Percentiles rank a stretch among this genome's conserved stretches.
Evolutionary conservation across 169 alveolate species (phyloP).

Genomic region (Babesia divergens): DNA sequence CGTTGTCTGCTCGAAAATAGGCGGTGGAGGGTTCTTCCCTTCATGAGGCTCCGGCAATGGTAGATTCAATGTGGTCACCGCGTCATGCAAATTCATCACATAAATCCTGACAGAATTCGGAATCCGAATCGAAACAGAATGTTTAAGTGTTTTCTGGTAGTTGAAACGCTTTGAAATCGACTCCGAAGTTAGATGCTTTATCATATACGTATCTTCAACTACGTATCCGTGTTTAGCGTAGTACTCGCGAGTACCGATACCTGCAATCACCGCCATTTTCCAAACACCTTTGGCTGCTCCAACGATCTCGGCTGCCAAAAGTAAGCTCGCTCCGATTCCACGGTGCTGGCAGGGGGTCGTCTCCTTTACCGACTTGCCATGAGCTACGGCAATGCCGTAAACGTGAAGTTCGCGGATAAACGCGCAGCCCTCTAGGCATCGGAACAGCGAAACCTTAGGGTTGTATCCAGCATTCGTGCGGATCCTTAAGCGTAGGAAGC

Average conservation of each 20-base stretch:
- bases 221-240: constrained; percentile 95
- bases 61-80: constrained; percentile 12
- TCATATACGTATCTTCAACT: constrained; percentile 92
- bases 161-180: constrained; percentile 38
- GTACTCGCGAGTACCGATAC: constrained; percentile 99
- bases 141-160: background rate
- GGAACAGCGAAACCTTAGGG: constrained; percentile 59
- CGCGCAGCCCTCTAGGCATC: constrained; percentile 79
- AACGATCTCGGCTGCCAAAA: constrained; percentile 73
- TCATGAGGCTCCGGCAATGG: constrained; percentile 20
- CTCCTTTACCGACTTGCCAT: constrained; percentile 14
- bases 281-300: constrained; percentile 81
- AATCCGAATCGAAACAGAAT: background rate
- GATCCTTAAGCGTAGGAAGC: constrained; percentile 86
- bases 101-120: constrained; percentile 31
- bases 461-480: constrained; percentile 50
- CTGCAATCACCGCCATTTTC: constrained; percentile 96
- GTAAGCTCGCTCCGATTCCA: constrained; percentile 69
- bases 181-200: constrained; percentile 74
- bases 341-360: constrained; percentile 53
- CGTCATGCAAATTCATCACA: constrained; percentile 20
- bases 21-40: constrained; percentile 1
- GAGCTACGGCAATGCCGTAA: constrained; percentile 78
- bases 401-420: constrained; percentile 90
- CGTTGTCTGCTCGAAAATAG: background rate